Evolutionary conservation across 176 grass and related monocot genomes (phyloP), one percentile per base, ranked within the genome.

Genomic region (Melocanna baccifera): DNA sequence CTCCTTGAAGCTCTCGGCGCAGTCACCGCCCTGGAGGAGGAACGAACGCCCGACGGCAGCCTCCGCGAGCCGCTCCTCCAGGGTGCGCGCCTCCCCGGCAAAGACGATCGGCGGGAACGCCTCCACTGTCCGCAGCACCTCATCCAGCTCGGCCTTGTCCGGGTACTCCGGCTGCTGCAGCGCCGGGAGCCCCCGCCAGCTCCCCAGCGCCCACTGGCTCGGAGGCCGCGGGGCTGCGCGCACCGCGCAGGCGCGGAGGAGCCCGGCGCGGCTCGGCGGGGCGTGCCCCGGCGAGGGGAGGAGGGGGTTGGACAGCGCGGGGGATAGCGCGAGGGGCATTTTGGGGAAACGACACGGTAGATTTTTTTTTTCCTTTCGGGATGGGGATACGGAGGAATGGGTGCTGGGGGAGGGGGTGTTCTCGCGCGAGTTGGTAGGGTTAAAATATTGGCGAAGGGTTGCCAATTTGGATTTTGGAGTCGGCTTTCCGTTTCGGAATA

Each of bases 51-150:
- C 94, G 43, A 94, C 9, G 6, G 94, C 94, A 0, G 94, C 94
- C 42, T 97, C 92, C 20, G 92, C 90, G 30, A 97, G 90, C 12
- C 84, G 90, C 84, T 97, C 92, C 86, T 97, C 94, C 58, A 97
- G 86, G 18, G 45, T 89, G 8, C 94, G 90, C 52, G 94, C 91
- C 86, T 97, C 94, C 7, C 94, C 94, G 56, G 94, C 94, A 72
- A 97, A 97, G 41, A 97, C 94, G 64, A 97, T 88, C 65, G 94
- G 94, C 18, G 94, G 94, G 83, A 97, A 97, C 26, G 79, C 51
- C 84, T 94, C 94, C 46, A 97, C 87, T 62, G 94, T 94, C 76
- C 67, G 78, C 39, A 97, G 90, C 64, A 97, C 94, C 40, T 87
- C 82, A 19, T 69, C 73, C 32, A 94, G 84, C 20, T 81, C 92